Evolutionary conservation across 1,284 basidiomycete species (phyloP).

Genomic region (Cystobasidium pallidum): DNA sequence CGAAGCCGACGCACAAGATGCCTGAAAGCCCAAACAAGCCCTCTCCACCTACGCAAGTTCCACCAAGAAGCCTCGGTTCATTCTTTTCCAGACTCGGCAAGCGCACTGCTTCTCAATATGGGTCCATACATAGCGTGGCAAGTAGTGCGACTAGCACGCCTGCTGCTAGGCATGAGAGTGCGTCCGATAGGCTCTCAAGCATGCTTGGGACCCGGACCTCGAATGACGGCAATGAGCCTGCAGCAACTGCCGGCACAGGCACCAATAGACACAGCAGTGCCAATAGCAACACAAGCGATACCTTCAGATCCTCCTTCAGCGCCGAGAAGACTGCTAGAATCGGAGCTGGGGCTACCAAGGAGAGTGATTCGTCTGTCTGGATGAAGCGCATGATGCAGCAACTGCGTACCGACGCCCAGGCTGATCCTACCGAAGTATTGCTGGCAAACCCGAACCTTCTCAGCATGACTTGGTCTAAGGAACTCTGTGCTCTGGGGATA

Average conservation of each 20-base stretch:
- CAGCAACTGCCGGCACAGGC: background rate
- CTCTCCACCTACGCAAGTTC: slow-evolving; percentile 4
- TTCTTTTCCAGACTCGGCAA: slow-evolving; percentile 26
- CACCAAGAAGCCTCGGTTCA: slow-evolving; percentile 20
- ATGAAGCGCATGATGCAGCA: slow-evolving; percentile 23
- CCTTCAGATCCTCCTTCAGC: slow-evolving; percentile 10
- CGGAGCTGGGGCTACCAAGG: slow-evolving; percentile 17
- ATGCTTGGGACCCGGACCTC: slow-evolving; percentile 28
- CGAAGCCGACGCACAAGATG: slow-evolving; percentile 3
- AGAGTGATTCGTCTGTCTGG: slow-evolving; percentile 22
- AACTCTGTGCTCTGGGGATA: slow-evolving; percentile 11
- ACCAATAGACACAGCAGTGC: background rate
- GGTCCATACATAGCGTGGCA: slow-evolving; percentile 18
- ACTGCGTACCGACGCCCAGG: slow-evolving; percentile 18
- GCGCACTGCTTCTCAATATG: slow-evolving; percentile 22
- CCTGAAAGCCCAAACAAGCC: slow-evolving; percentile 26
- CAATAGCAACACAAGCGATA: background rate
- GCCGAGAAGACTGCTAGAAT: slow-evolving; percentile 28
- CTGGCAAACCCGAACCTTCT: slow-evolving; percentile 7
- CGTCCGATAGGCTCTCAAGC: slow-evolving; percentile 36
- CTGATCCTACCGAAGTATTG: slow-evolving; percentile 36
- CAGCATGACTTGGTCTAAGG: slow-evolving; percentile 13
- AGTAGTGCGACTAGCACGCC: slow-evolving; percentile 34
- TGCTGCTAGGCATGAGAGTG: slow-evolving; percentile 33
- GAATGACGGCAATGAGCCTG: slow-evolving; percentile 14